Base-by-base conservation (phyloP, 2,329 filamentous ascomycete species). In the Harringtonia aguacate region DNA sequence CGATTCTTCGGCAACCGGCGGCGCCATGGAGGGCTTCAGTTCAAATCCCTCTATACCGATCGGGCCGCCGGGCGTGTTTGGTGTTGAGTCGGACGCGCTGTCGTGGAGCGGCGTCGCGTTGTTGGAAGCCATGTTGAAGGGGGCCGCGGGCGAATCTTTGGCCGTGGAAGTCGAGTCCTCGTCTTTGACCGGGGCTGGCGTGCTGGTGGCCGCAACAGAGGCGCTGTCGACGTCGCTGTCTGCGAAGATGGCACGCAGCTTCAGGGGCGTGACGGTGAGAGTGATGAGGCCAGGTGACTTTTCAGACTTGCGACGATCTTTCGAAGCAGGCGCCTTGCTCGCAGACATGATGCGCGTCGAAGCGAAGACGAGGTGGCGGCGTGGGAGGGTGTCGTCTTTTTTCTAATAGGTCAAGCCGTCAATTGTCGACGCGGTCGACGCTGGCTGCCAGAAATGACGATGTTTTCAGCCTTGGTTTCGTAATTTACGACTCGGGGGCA, bases 71-170 rank as follows among this genome's bases (percentile, higher is more conserved):
- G 77, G 77, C 15, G 78, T 82, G 35, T 73, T 72, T 18, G 74
- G 69, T 51, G 69, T 75, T 21, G 78, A 80, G 53, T 79, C 74
- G 50, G 73, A 71, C 45, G 69, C 72, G 58, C 71, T 73, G 49
- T 79, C 77, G 45, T 69, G 75, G 30, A 77, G 79, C 55, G 78
- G 73, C 49, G 72, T 70, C 42, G 69, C 72, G 58, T 70, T 72
- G 58, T 70, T 72, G 47, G 77, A 74, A 4, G 21, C 14, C 5
- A 21, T 28, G 61, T 45, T 62, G 58, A 36, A 63, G 37, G 68
- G 64, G 39, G 63, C 56, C 20, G 64, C 64, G 3, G 72, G 67
- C 30, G 74, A 75, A 17, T 42, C 42, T 50, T 69, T 63, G 42
- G 52, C 53, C 48, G 57, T 57, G 24, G 59, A 57, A 21, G 30